These are phyloP conservation scores for Lactarius deliciosus DNA, from an alignment of 768 basidiomycete species.

Conservation along the genomic window DNA sequence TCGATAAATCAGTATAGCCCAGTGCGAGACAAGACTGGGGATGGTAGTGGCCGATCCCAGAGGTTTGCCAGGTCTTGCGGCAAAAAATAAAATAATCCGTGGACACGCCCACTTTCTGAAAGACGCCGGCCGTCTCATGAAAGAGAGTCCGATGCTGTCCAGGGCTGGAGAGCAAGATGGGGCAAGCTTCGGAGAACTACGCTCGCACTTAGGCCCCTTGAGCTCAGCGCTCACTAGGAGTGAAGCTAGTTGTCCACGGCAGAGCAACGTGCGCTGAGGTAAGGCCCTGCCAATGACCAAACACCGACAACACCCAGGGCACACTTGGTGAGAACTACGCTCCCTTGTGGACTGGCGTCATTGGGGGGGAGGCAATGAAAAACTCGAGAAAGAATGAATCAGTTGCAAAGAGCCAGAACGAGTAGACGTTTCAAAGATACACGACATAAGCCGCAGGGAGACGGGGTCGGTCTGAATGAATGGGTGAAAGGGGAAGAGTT, in stretches of 20 bases:
- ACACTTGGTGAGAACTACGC: constrained; percentile 49
- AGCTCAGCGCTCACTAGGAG: neutral
- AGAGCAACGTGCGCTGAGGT: neutral
- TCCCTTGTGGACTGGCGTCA: constrained; percentile 36
- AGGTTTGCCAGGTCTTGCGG: neutral
- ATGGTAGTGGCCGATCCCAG: neutral
- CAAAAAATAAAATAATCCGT: too few species aligned
- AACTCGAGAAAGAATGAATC: neutral
- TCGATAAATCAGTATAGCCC: too few species aligned
- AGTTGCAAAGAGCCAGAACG: neutral
- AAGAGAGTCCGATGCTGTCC: neutral
- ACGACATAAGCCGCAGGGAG: neutral
- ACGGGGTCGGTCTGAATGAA: neutral
- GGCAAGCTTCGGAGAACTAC: constrained; percentile 37
- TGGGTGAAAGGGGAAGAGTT: neutral
- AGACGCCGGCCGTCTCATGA: too few species aligned
- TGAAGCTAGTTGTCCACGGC: neutral
- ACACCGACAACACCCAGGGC: constrained; percentile 21
- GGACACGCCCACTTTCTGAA: too few species aligned
- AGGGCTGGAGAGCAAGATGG: neutral
- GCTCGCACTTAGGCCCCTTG: constrained; percentile 34
- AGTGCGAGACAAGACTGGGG: neutral
- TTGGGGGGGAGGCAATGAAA: constrained; percentile 1
- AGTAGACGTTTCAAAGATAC: neutral
- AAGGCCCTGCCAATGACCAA: neutral